Percentiles rank a stretch among this genome's conserved stretches.
These are phyloP conservation scores for Diaporthe sp. DNA, from an alignment of 2,329 filamentous ascomycete genomes.

Conservation along the genomic window DNA sequence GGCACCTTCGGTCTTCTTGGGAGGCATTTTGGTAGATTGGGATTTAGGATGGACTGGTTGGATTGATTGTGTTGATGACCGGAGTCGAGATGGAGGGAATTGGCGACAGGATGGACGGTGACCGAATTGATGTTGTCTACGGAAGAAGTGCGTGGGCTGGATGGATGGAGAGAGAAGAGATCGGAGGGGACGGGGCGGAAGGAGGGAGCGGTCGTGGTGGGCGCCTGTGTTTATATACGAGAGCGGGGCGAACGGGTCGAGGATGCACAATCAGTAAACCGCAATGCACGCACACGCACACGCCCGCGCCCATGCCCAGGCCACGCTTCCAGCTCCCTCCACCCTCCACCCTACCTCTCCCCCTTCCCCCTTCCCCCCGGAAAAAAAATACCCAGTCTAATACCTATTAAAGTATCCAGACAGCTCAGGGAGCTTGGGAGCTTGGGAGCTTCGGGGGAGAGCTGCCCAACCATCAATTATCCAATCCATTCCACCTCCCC, in stretches of 20 bases:
- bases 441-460: slow-evolving; percentile 15
- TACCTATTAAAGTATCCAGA: background rate
- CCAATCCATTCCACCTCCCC: background rate
- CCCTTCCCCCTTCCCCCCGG: background rate
- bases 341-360: background rate
- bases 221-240: slow-evolving; percentile 72
- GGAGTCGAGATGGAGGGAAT: slow-evolving; percentile 41
- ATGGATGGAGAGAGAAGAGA: slow-evolving; percentile 49
- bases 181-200: slow-evolving; percentile 57
- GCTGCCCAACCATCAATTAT: slow-evolving; percentile 24
- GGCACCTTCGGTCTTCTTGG: slow-evolving; percentile 67
- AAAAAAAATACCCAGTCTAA: background rate
- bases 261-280: slow-evolving; percentile 69
- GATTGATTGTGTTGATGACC: slow-evolving; percentile 36
- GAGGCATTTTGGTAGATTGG: slow-evolving; percentile 65
- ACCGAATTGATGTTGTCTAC: slow-evolving; percentile 47
- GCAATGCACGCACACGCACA: slow-evolving; percentile 22
- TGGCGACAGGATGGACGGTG: slow-evolving; percentile 42
- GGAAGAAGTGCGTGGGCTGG: slow-evolving; percentile 44
- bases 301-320: background rate
- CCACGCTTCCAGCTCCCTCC: slow-evolving; percentile 1
- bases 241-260: slow-evolving; percentile 58
- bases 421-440: slow-evolving; percentile 13
- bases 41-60: slow-evolving; percentile 36
- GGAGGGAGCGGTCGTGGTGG: slow-evolving; percentile 67